phyloP scores from a whole-genome alignment of 148 eudicot genomes.

The Pharnaceum exiguum region DNA sequence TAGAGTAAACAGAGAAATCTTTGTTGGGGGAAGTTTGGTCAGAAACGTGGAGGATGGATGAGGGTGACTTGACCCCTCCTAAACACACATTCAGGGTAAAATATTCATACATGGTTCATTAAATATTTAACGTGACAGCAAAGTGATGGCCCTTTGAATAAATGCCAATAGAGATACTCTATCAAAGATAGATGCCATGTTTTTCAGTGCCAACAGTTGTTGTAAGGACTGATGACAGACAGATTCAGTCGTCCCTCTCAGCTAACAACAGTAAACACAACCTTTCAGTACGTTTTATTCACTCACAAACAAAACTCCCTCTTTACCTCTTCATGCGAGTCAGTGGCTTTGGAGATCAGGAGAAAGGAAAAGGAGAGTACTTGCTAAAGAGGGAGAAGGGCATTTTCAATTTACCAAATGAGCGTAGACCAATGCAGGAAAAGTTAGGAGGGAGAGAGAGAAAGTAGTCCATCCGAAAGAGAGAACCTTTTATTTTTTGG shows the following conservation, averaged over 20 bases:
- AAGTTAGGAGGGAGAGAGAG: background rate
- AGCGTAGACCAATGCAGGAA: background rate
- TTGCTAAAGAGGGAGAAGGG: background rate
- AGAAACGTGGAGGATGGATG: slow-evolving; percentile 11
- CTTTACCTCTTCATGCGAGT: slow-evolving; percentile 17
- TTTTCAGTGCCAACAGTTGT: slow-evolving; percentile 29
- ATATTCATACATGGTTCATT: background rate
- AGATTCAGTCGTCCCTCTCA: slow-evolving; percentile 28
- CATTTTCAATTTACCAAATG: slow-evolving; percentile 6
- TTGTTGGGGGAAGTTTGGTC: slow-evolving; percentile 19
- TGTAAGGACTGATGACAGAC: slow-evolving; percentile 13
- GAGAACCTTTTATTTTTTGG: too few relatives aligned
- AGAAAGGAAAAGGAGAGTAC: background rate
- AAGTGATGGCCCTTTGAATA: slow-evolving; percentile 6
- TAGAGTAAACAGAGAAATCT: slow-evolving; percentile 21
- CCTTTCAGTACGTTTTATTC: slow-evolving; percentile 8
- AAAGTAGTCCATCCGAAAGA: background rate
- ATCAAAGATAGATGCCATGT: slow-evolving; percentile 22
- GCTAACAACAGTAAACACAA: background rate
- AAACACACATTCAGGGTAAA: slow-evolving; percentile 5
- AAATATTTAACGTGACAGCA: background rate
- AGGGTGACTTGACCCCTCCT: slow-evolving; percentile 26
- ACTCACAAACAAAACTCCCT: slow-evolving; percentile 12
- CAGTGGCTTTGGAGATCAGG: slow-evolving; percentile 18
- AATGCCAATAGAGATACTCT: slow-evolving; percentile 21